Evolutionary conservation across 306 rosid species (phyloP).

Genomic region (Coriaria nepalensis): DNA sequence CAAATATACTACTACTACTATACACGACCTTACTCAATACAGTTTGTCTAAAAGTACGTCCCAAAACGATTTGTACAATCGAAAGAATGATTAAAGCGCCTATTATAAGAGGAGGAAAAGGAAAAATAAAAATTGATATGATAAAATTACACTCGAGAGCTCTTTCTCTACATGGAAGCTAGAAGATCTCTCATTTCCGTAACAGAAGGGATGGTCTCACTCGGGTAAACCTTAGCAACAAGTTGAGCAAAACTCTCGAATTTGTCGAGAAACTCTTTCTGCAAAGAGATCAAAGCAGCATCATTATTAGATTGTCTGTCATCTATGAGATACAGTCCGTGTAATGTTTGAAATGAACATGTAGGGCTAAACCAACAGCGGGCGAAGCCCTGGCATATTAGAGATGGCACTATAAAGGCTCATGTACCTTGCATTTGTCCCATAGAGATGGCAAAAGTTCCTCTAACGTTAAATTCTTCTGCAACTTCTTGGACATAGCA

Average conservation of each 20-base stretch:
- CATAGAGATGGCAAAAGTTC: conserved; percentile 92
- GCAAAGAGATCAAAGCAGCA: conserved; percentile 19
- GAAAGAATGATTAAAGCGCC: no score
- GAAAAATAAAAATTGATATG: no score
- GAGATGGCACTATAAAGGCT: neutral
- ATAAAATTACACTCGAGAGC: no score
- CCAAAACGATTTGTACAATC: no score
- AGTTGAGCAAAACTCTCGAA: conserved; percentile 79
- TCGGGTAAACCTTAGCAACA: conserved; percentile 69
- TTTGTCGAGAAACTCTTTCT: conserved; percentile 92
- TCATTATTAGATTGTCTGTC: no score
- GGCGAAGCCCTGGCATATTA: neutral
- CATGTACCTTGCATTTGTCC: conserved; percentile 93
- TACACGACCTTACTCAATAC: no score
- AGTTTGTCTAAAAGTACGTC: no score
- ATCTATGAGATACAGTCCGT: conserved; percentile 12
- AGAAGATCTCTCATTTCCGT: conserved; percentile 58
- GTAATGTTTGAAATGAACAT: neutral
- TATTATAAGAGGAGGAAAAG: no score
- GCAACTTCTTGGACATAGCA: conserved; percentile 87
- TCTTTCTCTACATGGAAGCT: conserved; percentile 35
- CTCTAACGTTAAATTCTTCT: conserved; percentile 90
- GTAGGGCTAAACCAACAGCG: no score
- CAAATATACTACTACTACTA: no score
- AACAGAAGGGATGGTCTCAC: conserved; percentile 47